Conservation (phyloP, 2,329 filamentous ascomycete genomes). For the Fusarium lyarnte region DNA sequence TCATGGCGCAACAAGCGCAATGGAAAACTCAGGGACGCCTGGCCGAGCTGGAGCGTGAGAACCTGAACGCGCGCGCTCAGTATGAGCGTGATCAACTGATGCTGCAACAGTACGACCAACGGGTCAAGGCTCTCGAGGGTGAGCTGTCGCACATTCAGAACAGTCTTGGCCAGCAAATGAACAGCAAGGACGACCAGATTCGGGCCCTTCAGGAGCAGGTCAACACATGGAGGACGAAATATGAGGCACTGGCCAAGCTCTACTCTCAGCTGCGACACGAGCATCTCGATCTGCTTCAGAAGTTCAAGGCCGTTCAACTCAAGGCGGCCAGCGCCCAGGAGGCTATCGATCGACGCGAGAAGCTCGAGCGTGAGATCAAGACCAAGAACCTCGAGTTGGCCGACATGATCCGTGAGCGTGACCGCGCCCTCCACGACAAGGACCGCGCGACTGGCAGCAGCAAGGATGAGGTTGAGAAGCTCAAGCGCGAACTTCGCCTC, state of each 20-base stretch:
- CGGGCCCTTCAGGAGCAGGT: conserved; percentile 93
- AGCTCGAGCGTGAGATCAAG: conserved; percentile 96
- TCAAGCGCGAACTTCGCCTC: conserved; percentile 92
- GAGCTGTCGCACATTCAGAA: conserved; percentile 84
- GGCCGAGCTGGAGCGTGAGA: conserved; percentile 94
- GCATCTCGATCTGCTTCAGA: conserved; percentile 92
- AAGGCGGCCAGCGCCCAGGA: conserved; percentile 98
- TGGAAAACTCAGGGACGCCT: conserved; percentile 96
- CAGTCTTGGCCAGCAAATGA: conserved; percentile 85
- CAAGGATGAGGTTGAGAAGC: conserved; percentile 92
- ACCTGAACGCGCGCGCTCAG: conserved; percentile 91
- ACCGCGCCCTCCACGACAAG: conserved; percentile 91
- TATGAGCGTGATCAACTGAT: conserved; percentile 98
- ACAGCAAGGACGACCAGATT: conserved; percentile 95
- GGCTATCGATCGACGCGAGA: conserved; percentile 93
- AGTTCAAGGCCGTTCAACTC: conserved; percentile 94
- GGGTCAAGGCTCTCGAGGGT: conserved; percentile 90
- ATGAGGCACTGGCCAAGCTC: conserved; percentile 94
- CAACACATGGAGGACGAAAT: conserved; percentile 97
- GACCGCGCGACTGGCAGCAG: conserved; percentile 87
- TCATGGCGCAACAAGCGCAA: conserved; percentile 87
- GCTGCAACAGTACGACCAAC: conserved; percentile 94
- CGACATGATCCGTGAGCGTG: conserved; percentile 97
- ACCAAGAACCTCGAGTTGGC: conserved; percentile 99
- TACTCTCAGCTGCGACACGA: conserved; percentile 97